Evolutionary conservation across 768 basidiomycete species (phyloP), one percentile per base, ranked within the genome.

Genomic region (Omphalotus guepiniiformis): DNA sequence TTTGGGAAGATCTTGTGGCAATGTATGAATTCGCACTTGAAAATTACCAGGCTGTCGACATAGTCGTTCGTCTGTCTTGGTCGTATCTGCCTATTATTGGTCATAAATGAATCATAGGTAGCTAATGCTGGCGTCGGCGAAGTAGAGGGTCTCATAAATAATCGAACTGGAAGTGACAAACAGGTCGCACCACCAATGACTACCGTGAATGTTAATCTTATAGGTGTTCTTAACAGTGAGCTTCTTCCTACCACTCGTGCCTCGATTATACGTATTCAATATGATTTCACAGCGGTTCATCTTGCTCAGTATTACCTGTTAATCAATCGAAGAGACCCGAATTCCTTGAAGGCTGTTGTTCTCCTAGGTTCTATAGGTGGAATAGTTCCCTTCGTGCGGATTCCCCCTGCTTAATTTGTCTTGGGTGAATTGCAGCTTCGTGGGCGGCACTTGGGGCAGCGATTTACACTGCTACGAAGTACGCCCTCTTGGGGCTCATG

Each of bases 71-170:
- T 54, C 36, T 19, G 26, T 21, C 15, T 41, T 26, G 50, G 23
- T 28, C 11, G 34, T 12, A n/a, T 23, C 15, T 37, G 12, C 30
- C 27, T 23, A 37, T 22, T 39, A 32, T 38, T 18, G 43, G 30
- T 25, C n/a, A 42, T n/a, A 41, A 28, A 22, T n/a, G 49, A 29
- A 26, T 37, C 39, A 21, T 28, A 72, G 70, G 58, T 79, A 16
- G 70, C 77, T n/a, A 77, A 75, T 50, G 77, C 77, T 19, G 78
- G 77, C 15, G 63, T 77, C 21, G 49, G 59, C 21, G 75, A 76
- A 55, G 35, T 53, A 5, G 67, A 64, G 8, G 32, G 50, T 2
- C 69, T 72, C 46, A 16, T 16, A 18, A 7, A 36, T 36, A 18
- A 30, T 26, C 9, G 26, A 2, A 39, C 13, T n/a, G 25, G 23